phyloP scores from a whole-genome alignment of 352 stramenopile species.

The Salisapilia sapeloensis region DNA sequence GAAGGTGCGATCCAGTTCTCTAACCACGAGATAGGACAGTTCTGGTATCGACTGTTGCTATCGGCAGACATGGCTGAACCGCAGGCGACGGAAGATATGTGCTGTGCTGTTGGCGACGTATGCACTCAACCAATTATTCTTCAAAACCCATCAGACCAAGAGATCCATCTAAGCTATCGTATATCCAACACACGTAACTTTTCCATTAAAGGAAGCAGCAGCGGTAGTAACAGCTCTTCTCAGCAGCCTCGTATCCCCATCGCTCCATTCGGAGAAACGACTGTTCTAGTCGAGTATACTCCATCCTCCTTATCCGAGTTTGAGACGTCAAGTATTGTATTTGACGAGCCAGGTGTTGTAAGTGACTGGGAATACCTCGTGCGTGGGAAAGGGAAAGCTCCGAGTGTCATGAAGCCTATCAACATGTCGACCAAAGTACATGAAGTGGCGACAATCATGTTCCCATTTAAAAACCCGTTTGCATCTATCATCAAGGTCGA shows the following conservation, averaged over 20 bases:
- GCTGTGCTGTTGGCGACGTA: conserved; percentile 68
- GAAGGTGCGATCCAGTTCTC: conserved; percentile 80
- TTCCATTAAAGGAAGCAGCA: conserved; percentile 34
- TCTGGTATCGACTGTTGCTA: conserved; percentile 86
- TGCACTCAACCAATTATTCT: conserved; percentile 62
- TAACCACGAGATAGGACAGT: conserved; percentile 82
- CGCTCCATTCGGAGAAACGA: conserved; percentile 43
- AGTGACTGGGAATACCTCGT: conserved; percentile 85
- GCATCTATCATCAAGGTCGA: conserved; percentile 59
- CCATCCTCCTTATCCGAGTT: conserved; percentile 78
- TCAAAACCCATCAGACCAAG: conserved; percentile 78
- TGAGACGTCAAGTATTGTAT: conserved; percentile 47
- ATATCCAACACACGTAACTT: conserved; percentile 83
- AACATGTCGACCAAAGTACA: conserved; percentile 48
- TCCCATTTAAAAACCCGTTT: conserved; percentile 90
- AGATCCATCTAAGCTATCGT: conserved; percentile 50
- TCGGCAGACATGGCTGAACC: conserved; percentile 27
- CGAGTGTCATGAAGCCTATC: conserved; percentile 83
- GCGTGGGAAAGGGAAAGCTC: conserved; percentile 50
- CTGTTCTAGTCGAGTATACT: conserved; percentile 76
- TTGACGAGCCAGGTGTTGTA: conserved; percentile 50
- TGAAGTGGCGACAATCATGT: conserved; percentile 69
- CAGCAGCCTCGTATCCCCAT: conserved; percentile 16
- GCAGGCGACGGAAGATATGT: conserved; percentile 54
- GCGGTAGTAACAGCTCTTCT: neutral